A percentile compares a stretch with the other conserved stretches of the same genome.
Conservation (phyloP, 331 rosid species). For the Prunus yedoensis region DNA sequence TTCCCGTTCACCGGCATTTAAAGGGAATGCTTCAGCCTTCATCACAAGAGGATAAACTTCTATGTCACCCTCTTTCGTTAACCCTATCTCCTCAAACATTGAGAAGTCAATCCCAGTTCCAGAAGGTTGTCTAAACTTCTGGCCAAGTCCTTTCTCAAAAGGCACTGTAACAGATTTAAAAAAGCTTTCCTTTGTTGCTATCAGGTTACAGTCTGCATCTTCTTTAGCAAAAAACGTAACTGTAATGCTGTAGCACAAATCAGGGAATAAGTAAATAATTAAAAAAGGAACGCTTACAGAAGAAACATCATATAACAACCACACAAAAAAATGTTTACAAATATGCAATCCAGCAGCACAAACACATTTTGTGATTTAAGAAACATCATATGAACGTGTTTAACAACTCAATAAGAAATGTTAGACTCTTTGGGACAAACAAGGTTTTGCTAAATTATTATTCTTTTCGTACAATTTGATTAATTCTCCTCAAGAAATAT, state of each 20-base stretch:
- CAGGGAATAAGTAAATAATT: neutral
- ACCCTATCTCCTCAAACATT: constrained; percentile 27
- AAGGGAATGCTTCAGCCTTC: constrained; percentile 40
- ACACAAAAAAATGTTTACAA: neutral
- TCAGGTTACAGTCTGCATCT: constrained; percentile 29
- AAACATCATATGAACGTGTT: neutral
- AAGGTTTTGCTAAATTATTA: neutral
- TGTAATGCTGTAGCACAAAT: constrained; percentile 40
- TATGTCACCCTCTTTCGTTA: constrained; percentile 24
- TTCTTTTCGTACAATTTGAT: neutral
- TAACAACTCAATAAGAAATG: neutral
- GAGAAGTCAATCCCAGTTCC: constrained; percentile 52
- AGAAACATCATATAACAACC: neutral
- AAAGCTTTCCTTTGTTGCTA: constrained; percentile 35
- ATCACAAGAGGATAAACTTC: constrained; percentile 53
- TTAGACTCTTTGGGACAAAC: neutral
- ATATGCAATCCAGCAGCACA: neutral
- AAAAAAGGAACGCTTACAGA: neutral
- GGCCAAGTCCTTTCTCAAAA: constrained; percentile 40
- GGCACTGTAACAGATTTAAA: constrained; percentile 36
- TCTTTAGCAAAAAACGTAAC: constrained; percentile 48
- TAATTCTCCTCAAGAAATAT: neutral
- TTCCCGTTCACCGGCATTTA: constrained; percentile 19
- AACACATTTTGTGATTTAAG: too few species aligned
- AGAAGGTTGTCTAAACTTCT: constrained; percentile 44